Evolutionary conservation across 2,329 filamentous ascomycete species (phyloP).

Genomic region (Seiridium unicorne): DNA sequence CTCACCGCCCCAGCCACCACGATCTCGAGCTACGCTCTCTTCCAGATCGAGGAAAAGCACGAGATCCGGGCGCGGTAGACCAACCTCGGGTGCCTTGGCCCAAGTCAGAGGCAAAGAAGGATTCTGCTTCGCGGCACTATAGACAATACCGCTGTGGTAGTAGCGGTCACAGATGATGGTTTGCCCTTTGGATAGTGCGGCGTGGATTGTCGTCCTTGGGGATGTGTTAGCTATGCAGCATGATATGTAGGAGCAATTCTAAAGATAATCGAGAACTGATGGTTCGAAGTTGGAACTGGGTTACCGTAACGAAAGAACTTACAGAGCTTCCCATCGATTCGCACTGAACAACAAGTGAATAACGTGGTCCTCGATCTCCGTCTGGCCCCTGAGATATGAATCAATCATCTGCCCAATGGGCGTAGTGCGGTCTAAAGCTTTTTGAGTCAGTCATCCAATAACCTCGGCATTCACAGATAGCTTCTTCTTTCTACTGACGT

Average conservation of each 20-base stretch:
- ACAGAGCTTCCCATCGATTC: conserved; percentile 80
- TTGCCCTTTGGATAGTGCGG: conserved; percentile 60
- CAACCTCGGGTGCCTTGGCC: conserved; percentile 82
- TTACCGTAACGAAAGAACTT: conserved; percentile 24
- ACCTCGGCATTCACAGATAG: too few species aligned
- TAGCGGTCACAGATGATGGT: conserved; percentile 89
- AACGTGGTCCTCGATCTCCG: conserved; percentile 79
- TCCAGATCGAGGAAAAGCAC: conserved; percentile 85
- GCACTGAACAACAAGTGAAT: conserved; percentile 90
- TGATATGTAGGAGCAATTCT: too few species aligned
- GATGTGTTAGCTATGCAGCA: background rate
- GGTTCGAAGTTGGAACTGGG: too few species aligned
- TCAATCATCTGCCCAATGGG: conserved; percentile 87
- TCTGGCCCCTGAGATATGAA: conserved; percentile 70
- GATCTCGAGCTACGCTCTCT: conserved; percentile 65
- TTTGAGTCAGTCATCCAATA: too few species aligned
- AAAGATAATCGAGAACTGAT: too few species aligned
- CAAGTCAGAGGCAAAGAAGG: conserved; percentile 69
- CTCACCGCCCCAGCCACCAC: conserved; percentile 88
- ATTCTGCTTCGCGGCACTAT: conserved; percentile 84
- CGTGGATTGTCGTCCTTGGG: conserved; percentile 47
- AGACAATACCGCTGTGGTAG: conserved; percentile 92
- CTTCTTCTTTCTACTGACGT: conserved; percentile 20
- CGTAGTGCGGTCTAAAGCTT: conserved; percentile 68
- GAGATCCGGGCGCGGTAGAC: conserved; percentile 82